phyloP scores from a whole-genome alignment of 345 rosid genomes.

The Nasturtium officinale region DNA sequence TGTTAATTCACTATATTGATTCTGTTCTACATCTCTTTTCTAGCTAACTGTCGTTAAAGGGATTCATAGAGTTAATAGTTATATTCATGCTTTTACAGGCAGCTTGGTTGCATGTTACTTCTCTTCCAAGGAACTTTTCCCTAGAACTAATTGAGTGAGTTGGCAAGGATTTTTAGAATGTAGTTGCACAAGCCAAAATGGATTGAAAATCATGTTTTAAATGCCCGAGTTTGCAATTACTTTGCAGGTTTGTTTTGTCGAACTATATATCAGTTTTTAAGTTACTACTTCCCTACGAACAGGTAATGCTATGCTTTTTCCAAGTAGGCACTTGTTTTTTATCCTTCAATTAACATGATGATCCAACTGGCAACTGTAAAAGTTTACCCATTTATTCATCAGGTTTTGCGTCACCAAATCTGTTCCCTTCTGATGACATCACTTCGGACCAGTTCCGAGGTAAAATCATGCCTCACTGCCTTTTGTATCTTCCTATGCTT shows the following conservation, averaged over 20 bases:
- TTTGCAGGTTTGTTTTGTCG: conserved; percentile 83
- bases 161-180: conserved; percentile 30
- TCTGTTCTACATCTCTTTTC: conserved; percentile 20
- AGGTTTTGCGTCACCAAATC: conserved; percentile 92
- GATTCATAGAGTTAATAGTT: conserved; percentile 26
- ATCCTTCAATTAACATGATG: conserved; percentile 15
- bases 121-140: conserved; percentile 83
- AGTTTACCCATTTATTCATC: conserved; percentile 44
- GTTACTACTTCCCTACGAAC: conserved; percentile 73
- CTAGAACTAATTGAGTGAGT: conserved; percentile 96
- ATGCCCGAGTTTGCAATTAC: conserved; percentile 25
- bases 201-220: conserved; percentile 24
- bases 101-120: conserved; percentile 72
- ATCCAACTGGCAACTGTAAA: conserved; percentile 38
- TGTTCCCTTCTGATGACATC: conserved; percentile 98
- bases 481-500: conserved; percentile 14
- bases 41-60: conserved; percentile 1
- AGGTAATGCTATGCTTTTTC: conserved; percentile 52
- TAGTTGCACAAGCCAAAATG: conserved; percentile 14
- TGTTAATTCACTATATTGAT: conserved; percentile 51
- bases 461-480: conserved; percentile 38
- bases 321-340: conserved; percentile 18
- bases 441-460: conserved; percentile 92
- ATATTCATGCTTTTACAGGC: conserved; percentile 58
- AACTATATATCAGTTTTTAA: conserved; percentile 82